These are phyloP conservation scores for Coemansia sp. DNA, from an alignment of 192 early-diverging fungal genomes.

Conservation along the genomic window DNA sequence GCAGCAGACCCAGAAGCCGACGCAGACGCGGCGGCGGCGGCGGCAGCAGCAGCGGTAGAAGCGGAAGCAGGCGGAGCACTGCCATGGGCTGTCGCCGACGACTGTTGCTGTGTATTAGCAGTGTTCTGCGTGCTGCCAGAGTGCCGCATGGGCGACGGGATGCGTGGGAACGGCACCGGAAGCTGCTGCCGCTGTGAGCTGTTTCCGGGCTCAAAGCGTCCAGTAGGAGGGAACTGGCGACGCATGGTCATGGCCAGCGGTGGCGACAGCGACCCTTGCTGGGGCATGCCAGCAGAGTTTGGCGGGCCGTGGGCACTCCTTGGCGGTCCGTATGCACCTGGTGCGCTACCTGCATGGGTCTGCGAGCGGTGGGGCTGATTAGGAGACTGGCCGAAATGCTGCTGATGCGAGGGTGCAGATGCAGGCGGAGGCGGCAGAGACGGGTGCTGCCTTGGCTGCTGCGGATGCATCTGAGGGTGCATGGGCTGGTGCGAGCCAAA, in stretches of 20 bases:
- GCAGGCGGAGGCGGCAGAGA: constrained; percentile 20
- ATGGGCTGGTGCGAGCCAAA: constrained; percentile 22
- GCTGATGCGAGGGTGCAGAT: constrained; percentile 43
- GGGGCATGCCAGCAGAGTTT: constrained; percentile 3
- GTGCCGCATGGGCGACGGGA: constrained; percentile 41
- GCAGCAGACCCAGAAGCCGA: constrained; percentile 3
- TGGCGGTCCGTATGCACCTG: constrained; percentile 16
- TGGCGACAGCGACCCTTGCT: constrained; percentile 46
- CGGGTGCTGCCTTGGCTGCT: constrained; percentile 4
- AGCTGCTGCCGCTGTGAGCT: constrained; percentile 35
- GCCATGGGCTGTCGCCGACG: neutral
- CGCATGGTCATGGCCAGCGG: constrained; percentile 12
- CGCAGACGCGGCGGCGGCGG: constrained; percentile 7
- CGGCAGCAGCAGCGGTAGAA: neutral
- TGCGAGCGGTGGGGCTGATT: constrained; percentile 8
- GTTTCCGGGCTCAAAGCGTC: constrained; percentile 25
- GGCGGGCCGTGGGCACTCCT: constrained; percentile 13
- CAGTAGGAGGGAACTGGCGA: constrained; percentile 29
- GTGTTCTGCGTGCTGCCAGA: neutral
- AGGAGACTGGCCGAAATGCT: constrained; percentile 18
- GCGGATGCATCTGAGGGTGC: constrained; percentile 11
- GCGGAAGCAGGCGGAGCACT: neutral
- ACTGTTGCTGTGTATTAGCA: neutral
- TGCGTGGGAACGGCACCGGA: constrained; percentile 53
- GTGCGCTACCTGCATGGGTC: neutral